Percentiles rank a stretch among this genome's conserved stretches.
These are phyloP conservation scores for Myotisia sp. DNA, from an alignment of 2,329 filamentous ascomycete genomes.

Conservation along the genomic window DNA sequence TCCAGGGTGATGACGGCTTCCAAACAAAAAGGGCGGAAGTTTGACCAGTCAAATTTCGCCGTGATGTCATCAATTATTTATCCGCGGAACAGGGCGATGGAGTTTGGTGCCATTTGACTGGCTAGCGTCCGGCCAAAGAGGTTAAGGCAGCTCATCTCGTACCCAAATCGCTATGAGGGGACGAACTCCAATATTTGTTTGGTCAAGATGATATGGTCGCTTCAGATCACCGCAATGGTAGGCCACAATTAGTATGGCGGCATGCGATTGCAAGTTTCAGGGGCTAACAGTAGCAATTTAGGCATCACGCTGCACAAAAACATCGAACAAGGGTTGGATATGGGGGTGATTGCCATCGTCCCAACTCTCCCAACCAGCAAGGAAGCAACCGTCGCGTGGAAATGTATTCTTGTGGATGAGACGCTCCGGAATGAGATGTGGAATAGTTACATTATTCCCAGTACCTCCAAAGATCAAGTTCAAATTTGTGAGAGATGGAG, in stretches of 20 bases:
- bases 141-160: conserved; percentile 14
- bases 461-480: neutral
- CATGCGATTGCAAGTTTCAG: neutral
- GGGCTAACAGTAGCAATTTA: neutral
- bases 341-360: conserved; percentile 12
- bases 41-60: neutral
- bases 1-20: neutral
- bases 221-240: neutral
- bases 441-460: too few relatives aligned
- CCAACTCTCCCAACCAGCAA: conserved; percentile 3
- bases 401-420: neutral
- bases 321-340: conserved; percentile 9
- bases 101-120: conserved; percentile 7
- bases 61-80: neutral
- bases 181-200: neutral
- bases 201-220: neutral
- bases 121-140: neutral
- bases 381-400: neutral
- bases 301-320: conserved; percentile 7
- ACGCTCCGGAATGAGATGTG: neutral
- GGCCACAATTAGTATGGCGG: too few relatives aligned
- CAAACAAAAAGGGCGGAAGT: neutral
- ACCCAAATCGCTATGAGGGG: conserved; percentile 9
- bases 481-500: neutral
- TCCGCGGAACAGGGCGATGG: too few relatives aligned